Base-by-base conservation (phyloP, 2,329 filamentous ascomycete genomes). In the Didymella pomorum region DNA sequence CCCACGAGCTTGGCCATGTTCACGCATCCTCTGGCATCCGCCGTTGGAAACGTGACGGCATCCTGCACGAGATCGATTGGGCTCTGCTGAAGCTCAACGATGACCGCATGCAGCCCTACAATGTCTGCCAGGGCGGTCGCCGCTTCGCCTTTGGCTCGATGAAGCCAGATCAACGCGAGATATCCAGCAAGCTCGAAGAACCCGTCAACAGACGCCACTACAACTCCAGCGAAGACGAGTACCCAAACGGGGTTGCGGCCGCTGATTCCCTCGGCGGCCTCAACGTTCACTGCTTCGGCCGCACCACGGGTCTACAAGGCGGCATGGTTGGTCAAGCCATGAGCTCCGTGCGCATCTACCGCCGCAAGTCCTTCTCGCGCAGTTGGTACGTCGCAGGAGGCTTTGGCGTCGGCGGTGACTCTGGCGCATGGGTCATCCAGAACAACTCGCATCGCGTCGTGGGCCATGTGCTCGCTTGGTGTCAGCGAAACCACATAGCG, bases 61-160 rank as follows among this genome's bases (percentile, higher is more conserved):
- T 96, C 23, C 82, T 91, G 6, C 94, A 97, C 73, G 94, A 98
- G 76, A 93, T 98, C 43, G 94, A 98, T 76, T 98, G 94, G 94
- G 93, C 93, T 0, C 81, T 98, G 2, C 93, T 98, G 67, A 87
- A 91, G 65, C 91, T 98, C 63, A 81, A 89, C 11, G 82, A 88
- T 4, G 84, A 88, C 11, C 87, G 94, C 1, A 80, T 88, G 14
- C 91, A 94, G 3, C 81, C 84, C 0, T 84, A 86, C 58, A 97
- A 97, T 67, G 78, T 86, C 11, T 89, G 97, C 21, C 86, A 86
- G 60, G 82, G 80, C 25, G 82, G 79, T 39, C 73, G 69, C 29
- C 76, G 78, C 47, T 81, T 73, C 57, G 76, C 71, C 52, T 56
- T 73, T 23, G 63, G 64, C 21, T 43, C 37, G 5, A 65, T 71